Evolutionary conservation across 2,329 filamentous ascomycete genomes (phyloP).

Genomic region (Tolypocladium capitatum): DNA sequence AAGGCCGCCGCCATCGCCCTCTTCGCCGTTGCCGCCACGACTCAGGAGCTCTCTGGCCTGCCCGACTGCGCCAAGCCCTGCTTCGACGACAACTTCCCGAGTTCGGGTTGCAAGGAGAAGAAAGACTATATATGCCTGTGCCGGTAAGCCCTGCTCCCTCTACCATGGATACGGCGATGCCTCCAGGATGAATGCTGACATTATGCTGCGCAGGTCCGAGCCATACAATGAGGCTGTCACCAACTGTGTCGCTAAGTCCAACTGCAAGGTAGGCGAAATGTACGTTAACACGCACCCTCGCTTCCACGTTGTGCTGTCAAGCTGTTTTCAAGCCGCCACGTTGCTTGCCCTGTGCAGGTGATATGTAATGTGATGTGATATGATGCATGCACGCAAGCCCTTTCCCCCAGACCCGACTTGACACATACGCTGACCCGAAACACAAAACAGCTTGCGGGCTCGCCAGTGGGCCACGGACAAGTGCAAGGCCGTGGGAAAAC

Average conservation of each 20-base stretch:
- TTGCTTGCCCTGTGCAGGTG: neutral
- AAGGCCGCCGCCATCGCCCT: neutral
- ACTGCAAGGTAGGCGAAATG: neutral
- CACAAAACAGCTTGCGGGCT: neutral
- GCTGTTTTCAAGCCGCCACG: neutral
- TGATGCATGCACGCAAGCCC: no score
- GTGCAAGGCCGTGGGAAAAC: neutral
- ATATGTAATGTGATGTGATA: no score
- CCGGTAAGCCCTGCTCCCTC: neutral
- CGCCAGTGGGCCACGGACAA: neutral
- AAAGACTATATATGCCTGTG: neutral
- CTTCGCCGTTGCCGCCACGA: neutral
- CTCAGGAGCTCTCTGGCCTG: neutral
- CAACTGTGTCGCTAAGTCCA: neutral
- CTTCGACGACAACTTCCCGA: neutral
- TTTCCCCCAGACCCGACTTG: no score
- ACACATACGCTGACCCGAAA: neutral
- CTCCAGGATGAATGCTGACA: neutral
- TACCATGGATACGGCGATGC: neutral
- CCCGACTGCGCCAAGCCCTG: neutral
- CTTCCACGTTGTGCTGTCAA: neutral
- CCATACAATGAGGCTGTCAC: neutral
- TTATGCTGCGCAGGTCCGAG: neutral
- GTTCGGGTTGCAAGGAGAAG: neutral
- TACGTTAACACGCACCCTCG: neutral